phyloP scores from a whole-genome alignment of 192 early-diverging fungal species.

The Rhizoclosmatium globosum region DNA sequence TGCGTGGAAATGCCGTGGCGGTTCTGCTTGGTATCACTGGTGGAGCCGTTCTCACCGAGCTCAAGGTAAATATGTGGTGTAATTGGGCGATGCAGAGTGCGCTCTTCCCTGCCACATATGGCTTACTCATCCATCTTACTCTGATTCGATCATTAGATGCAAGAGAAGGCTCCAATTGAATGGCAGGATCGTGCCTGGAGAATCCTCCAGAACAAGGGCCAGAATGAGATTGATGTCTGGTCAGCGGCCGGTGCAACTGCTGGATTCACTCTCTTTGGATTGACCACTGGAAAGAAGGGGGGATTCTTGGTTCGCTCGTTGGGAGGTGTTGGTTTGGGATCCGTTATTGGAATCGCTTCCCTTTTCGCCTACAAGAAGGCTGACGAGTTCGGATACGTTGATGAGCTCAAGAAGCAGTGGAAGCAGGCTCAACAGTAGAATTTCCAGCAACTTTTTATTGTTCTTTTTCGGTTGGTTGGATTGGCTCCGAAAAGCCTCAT shows the following conservation, averaged over 20 bases:
- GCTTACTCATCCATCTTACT: background rate
- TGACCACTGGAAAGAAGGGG: background rate
- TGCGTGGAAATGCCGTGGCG: conserved; percentile 32
- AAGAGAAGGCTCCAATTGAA: conserved; percentile 10
- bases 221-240: conserved; percentile 23
- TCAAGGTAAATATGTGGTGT: background rate
- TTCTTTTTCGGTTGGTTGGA: too few species aligned
- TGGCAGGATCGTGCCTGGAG: conserved; percentile 33
- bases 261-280: conserved; percentile 5
- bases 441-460: too few species aligned
- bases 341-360: conserved; percentile 7
- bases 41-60: conserved; percentile 11
- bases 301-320: conserved; percentile 5
- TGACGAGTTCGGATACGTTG: conserved; percentile 5
- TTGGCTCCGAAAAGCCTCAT: too few species aligned
- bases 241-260: conserved; percentile 6
- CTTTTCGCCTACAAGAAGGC: background rate
- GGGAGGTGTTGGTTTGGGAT: conserved; percentile 20
- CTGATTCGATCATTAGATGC: conserved; percentile 6
- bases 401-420: conserved; percentile 2
- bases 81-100: background rate
- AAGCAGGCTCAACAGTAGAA: background rate
- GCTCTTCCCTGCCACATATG: background rate
- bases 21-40: conserved; percentile 18
- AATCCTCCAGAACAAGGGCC: conserved; percentile 21